Evolutionary conservation across 2,329 filamentous ascomycete genomes (phyloP).

Genomic region (Aspergillus hortae): DNA sequence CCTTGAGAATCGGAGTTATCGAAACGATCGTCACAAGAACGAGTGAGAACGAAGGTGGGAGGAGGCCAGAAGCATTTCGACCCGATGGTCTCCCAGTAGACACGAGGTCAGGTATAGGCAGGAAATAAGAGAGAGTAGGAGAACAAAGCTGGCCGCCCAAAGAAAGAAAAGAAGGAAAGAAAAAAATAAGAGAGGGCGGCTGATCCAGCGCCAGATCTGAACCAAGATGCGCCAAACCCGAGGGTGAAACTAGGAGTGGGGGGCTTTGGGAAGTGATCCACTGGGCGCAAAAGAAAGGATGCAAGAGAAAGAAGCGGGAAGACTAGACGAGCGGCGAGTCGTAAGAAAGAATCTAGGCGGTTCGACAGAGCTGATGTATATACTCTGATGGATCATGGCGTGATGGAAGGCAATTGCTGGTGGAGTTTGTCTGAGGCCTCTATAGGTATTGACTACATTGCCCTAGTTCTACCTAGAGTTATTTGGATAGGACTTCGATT

Average conservation of each 20-base stretch:
- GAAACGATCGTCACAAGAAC: not conserved
- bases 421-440: too few relatives aligned
- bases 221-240: slow-evolving; percentile 13
- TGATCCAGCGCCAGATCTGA: slow-evolving; percentile 8
- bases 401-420: too few relatives aligned
- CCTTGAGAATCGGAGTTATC: not conserved
- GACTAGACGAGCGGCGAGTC: not conserved
- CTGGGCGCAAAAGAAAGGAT: slow-evolving; percentile 4
- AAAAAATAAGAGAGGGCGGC: slow-evolving; percentile 1
- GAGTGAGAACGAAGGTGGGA: too few relatives aligned
- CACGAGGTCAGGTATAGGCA: not conserved
- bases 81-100: not conserved
- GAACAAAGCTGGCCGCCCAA: not conserved
- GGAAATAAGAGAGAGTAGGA: not conserved
- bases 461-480: too few relatives aligned
- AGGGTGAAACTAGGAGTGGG: slow-evolving; percentile 10
- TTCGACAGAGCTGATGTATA: too few relatives aligned
- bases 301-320: not conserved
- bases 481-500: too few relatives aligned
- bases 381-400: too few relatives aligned
- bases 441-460: too few relatives aligned
- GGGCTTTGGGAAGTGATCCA: slow-evolving; percentile 8
- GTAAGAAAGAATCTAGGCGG: not conserved
- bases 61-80: not conserved
- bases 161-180: not conserved